phyloP scores from a whole-genome alignment of 805 yeast genomes.

The Teunomyces stri region DNA sequence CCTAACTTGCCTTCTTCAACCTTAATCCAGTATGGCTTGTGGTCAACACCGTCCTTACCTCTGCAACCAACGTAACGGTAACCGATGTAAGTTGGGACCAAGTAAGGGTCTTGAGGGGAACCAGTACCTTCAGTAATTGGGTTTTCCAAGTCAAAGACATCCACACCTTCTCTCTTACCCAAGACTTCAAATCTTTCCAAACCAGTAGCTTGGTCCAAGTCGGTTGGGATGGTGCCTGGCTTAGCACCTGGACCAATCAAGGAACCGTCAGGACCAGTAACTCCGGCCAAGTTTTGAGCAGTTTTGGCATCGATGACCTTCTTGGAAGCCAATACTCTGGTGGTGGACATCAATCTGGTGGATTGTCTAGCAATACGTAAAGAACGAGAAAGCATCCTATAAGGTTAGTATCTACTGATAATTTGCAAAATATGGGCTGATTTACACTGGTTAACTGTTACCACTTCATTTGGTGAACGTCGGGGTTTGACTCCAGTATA shows the following conservation, averaged over 20 bases:
- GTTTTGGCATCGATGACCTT: constrained; percentile 48
- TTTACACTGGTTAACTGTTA: background rate
- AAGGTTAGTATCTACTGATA: constrained; percentile 15
- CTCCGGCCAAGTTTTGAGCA: constrained; percentile 71
- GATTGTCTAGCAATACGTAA: constrained; percentile 33
- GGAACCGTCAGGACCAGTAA: constrained; percentile 65
- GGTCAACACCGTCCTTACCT: constrained; percentile 86
- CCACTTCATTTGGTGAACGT: background rate
- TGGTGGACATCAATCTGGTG: constrained; percentile 32
- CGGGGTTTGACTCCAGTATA: background rate
- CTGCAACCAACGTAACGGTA: constrained; percentile 96
- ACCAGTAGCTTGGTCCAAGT: constrained; percentile 97
- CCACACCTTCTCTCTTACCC: constrained; percentile 94
- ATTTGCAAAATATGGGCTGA: background rate
- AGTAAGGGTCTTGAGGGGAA: constrained; percentile 83
- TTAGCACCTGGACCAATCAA: constrained; percentile 90
- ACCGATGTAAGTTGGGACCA: constrained; percentile 87
- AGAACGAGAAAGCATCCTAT: constrained; percentile 36
- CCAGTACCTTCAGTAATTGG: constrained; percentile 87
- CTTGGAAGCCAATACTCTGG: constrained; percentile 29
- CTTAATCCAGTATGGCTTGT: constrained; percentile 87
- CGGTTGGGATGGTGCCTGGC: constrained; percentile 85
- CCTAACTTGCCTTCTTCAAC: constrained; percentile 79
- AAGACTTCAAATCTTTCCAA: constrained; percentile 92
- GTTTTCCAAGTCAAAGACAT: constrained; percentile 86